A percentile compares a stretch with the other conserved stretches of the same genome.
Evolutionary conservation across 352 stramenopile genomes (phyloP).

Genomic region (Phytophthora macrochlamydospora): DNA sequence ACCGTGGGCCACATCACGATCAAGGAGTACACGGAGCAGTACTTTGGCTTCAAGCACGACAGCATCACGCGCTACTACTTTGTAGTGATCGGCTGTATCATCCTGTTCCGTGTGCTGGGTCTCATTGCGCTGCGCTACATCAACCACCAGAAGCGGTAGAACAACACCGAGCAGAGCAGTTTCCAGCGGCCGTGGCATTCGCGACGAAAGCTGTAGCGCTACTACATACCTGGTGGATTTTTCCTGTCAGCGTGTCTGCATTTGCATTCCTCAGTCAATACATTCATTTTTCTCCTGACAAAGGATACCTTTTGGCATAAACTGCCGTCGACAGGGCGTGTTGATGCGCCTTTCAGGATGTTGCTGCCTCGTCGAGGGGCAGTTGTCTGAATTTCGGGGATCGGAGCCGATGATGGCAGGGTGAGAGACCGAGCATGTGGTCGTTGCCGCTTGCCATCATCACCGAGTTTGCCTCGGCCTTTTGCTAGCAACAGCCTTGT

Average conservation of each 20-base stretch:
- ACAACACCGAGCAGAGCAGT: background rate
- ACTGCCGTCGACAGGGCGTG: background rate
- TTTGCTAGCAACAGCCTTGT: background rate
- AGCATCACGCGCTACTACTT: slow-evolving; percentile 8
- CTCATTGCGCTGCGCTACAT: slow-evolving; percentile 33
- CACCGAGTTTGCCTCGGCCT: background rate
- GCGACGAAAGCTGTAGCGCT: background rate
- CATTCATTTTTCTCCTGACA: background rate
- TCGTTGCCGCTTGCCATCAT: background rate
- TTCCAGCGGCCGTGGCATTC: background rate
- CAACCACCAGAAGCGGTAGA: slow-evolving; percentile 35
- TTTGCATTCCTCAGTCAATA: background rate
- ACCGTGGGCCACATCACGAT: slow-evolving; percentile 19
- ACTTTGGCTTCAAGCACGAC: slow-evolving; percentile 18
- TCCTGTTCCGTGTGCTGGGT: slow-evolving; percentile 23
- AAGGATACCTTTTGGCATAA: slow-evolving; percentile 3
- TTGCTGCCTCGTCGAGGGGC: no score
- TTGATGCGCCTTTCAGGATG: background rate
- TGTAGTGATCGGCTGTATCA: slow-evolving; percentile 11
- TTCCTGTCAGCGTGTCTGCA: background rate
- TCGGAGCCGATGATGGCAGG: background rate
- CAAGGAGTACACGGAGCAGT: slow-evolving; percentile 24
- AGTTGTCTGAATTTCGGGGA: no score
- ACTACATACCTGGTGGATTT: background rate
- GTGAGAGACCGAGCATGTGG: background rate